Evolutionary conservation across 2,329 filamentous ascomycete genomes (phyloP).

Genomic region (Pseudogymnoascus sp.): DNA sequence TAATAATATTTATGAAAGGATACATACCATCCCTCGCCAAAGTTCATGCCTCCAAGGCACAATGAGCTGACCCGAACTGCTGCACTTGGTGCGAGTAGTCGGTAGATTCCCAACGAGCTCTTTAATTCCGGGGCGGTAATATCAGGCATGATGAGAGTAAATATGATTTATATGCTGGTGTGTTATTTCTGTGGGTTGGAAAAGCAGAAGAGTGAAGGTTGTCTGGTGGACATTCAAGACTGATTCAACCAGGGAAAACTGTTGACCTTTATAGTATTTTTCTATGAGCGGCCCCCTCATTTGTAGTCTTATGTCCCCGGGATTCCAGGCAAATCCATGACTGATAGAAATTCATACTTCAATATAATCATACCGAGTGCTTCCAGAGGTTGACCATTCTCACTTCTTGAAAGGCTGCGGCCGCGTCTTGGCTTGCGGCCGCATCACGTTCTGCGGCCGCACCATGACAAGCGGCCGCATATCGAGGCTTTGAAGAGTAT

Average conservation of each 20-base stretch:
- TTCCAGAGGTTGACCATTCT: not conserved
- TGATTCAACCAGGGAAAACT: not conserved
- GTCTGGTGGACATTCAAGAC: not conserved
- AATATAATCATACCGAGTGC: not conserved
- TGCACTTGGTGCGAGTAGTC: conserved; percentile 57
- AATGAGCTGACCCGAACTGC: conserved; percentile 59
- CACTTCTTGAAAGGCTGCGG: not conserved
- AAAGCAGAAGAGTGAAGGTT: not conserved
- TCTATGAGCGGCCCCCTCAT: not conserved
- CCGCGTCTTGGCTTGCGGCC: conserved; percentile 1
- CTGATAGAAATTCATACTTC: not conserved
- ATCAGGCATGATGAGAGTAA: conserved; percentile 20
- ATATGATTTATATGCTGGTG: not conserved
- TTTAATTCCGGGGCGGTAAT: conserved; percentile 42
- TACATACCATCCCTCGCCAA: conserved; percentile 46
- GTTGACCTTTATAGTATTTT: not conserved
- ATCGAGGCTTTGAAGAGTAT: not conserved
- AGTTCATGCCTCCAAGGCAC: conserved; percentile 57
- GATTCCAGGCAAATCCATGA: not conserved
- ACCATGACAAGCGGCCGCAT: not conserved
- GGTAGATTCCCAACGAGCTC: conserved; percentile 56
- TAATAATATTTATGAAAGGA: no score
- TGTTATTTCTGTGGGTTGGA: not conserved
- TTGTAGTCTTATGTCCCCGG: not conserved
- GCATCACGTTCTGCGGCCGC: not conserved